Evolutionary conservation across 1,284 basidiomycete genomes (phyloP).

Genomic region (Leccinum angustisporum): DNA sequence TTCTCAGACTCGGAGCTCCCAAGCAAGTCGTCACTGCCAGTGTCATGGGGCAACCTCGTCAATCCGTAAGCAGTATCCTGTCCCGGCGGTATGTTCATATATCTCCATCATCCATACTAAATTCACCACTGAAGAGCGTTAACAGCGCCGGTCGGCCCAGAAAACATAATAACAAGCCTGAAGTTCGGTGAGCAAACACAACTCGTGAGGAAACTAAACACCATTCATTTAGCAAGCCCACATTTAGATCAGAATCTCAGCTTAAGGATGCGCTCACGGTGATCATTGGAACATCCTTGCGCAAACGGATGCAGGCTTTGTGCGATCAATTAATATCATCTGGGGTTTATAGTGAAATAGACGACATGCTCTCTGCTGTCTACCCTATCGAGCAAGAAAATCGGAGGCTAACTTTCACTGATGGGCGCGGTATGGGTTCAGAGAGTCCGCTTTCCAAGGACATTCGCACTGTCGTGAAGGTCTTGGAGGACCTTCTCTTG

Average conservation of each 20-base stretch:
- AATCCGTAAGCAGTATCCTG: neutral
- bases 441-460: neutral
- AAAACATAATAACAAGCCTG: neutral
- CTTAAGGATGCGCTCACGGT: neutral
- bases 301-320: neutral
- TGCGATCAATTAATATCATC: neutral
- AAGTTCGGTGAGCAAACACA: too few relatives aligned
- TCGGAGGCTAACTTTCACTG: neutral
- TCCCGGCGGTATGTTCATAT: neutral
- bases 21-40: neutral
- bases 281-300: neutral
- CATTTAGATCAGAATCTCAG: neutral
- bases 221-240: neutral
- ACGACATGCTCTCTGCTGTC: neutral
- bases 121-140: neutral
- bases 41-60: neutral
- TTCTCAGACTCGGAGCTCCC: neutral
- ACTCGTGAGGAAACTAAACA: neutral
- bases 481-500: neutral
- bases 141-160: neutral
- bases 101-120: neutral
- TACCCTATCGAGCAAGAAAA: neutral
- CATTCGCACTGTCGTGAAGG: neutral
- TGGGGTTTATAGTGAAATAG: neutral
- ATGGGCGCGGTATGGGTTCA: neutral